Conservation (phyloP, 2,329 filamentous ascomycete genomes). For the Escovopsis sp. region DNA sequence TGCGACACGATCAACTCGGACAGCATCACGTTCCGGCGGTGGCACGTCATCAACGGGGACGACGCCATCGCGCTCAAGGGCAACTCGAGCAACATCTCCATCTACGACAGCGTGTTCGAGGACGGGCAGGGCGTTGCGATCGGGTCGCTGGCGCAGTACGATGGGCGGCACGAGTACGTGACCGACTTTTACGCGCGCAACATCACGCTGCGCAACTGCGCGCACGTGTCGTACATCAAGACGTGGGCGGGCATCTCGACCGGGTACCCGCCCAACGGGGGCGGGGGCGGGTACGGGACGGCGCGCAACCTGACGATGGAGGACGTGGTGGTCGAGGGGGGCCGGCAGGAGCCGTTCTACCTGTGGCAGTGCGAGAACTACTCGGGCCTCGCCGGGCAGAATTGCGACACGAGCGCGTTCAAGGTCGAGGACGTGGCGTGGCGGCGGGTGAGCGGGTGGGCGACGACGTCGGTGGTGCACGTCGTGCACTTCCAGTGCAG, state of each 20-base stretch:
- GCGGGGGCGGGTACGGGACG: constrained; percentile 37
- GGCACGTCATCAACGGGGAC: constrained; percentile 36
- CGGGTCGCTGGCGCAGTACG: constrained; percentile 42
- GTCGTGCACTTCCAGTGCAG: constrained; percentile 19
- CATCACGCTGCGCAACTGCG: constrained; percentile 29
- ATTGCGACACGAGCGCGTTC: constrained; percentile 20
- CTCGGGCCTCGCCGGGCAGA: constrained; percentile 18
- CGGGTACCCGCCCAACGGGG: constrained; percentile 42
- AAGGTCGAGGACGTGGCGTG: constrained; percentile 16
- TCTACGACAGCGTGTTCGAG: constrained; percentile 34
- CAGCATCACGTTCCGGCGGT: constrained; percentile 34
- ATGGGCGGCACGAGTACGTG: constrained; percentile 31
- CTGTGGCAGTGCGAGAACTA: constrained; percentile 23
- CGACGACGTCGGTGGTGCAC: constrained; percentile 11
- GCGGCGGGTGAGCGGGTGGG: constrained; percentile 15
- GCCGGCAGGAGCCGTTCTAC: constrained; percentile 18
- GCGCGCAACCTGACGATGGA: constrained; percentile 18
- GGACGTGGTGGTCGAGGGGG: constrained; percentile 14
- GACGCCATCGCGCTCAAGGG: constrained; percentile 39
- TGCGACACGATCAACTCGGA: constrained; percentile 38
- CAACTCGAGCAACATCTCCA: constrained; percentile 39
- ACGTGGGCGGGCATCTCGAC: constrained; percentile 40
- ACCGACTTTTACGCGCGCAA: constrained; percentile 33
- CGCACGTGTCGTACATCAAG: constrained; percentile 39
- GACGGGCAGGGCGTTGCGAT: constrained; percentile 39